These are phyloP conservation scores for Ustilago trichophora DNA, from an alignment of 1,284 basidiomycete genomes.

Conservation along the genomic window DNA sequence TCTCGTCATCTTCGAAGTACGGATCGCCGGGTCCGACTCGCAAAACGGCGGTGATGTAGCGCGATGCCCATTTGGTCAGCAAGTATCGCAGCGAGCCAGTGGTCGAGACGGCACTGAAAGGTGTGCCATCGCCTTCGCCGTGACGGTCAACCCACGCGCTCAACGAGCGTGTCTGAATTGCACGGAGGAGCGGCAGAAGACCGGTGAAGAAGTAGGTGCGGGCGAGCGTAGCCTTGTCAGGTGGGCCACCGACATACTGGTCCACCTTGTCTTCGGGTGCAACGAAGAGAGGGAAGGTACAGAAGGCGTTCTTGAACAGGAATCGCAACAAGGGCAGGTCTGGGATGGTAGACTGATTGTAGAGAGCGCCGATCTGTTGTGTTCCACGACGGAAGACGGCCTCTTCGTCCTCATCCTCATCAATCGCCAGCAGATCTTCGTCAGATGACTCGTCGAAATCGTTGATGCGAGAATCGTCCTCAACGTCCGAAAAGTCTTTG, in stretches of 20 bases:
- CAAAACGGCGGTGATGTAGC: conserved; percentile 56
- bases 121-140: conserved; percentile 59
- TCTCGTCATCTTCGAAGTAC: conserved; percentile 42
- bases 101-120: conserved; percentile 52
- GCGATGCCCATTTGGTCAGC: conserved; percentile 50
- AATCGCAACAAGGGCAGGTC: conserved; percentile 60
- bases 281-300: conserved; percentile 61
- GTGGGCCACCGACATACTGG: conserved; percentile 40
- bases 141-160: conserved; percentile 58
- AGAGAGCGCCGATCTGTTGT: conserved; percentile 41
- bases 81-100: conserved; percentile 30
- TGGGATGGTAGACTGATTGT: conserved; percentile 31
- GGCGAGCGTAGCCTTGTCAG: conserved; percentile 55
- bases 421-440: conserved; percentile 36
- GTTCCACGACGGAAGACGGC: conserved; percentile 55
- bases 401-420: conserved; percentile 56
- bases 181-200: conserved; percentile 56
- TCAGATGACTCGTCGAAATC: conserved; percentile 55
- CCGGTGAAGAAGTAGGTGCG: conserved; percentile 52
- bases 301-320: conserved; percentile 59
- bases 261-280: conserved; percentile 47
- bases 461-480: conserved; percentile 53
- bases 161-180: conserved; percentile 56
- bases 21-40: conserved; percentile 53
- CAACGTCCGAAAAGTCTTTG: conserved; percentile 32